Evolutionary conservation across 495 filamentous ascomycete species (phyloP).

Genomic region (Neurospora sp.): DNA sequence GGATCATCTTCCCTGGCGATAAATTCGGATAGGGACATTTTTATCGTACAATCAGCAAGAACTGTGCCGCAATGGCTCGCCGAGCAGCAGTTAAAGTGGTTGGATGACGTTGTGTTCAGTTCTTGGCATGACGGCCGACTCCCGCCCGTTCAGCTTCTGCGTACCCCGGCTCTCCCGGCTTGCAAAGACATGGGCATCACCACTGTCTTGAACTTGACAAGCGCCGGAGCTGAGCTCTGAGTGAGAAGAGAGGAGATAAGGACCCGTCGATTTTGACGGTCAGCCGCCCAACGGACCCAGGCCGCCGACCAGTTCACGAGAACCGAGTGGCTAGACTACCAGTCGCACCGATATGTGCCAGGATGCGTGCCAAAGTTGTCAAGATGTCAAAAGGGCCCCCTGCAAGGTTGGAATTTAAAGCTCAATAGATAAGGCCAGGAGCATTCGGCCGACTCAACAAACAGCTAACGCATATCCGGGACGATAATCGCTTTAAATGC

Average conservation of each 20-base stretch:
- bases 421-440: not conserved
- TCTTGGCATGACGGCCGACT: not conserved
- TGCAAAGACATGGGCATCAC: not conserved
- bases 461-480: not conserved
- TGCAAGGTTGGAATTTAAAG: not conserved
- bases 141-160: not conserved
- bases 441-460: not conserved
- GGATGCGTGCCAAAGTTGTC: not conserved
- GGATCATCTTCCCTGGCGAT: not conserved
- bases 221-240: not conserved
- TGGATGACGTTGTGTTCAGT: not conserved
- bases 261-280: not conserved
- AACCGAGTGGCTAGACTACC: too few relatives aligned
- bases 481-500: not conserved
- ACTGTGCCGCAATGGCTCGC: not conserved
- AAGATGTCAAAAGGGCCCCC: not conserved
- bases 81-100: not conserved
- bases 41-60: not conserved
- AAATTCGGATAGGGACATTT: not conserved
- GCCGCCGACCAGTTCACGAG: not conserved
- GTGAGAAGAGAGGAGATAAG: not conserved
- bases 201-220: not conserved
- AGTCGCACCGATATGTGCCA: too few relatives aligned
- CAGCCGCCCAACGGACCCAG: not conserved
- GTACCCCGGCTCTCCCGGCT: not conserved